A percentile compares a stretch with the other conserved stretches of the same genome.
phyloP scores from a whole-genome alignment of 2,329 filamentous ascomycete species.

The Thelonectria olida region DNA sequence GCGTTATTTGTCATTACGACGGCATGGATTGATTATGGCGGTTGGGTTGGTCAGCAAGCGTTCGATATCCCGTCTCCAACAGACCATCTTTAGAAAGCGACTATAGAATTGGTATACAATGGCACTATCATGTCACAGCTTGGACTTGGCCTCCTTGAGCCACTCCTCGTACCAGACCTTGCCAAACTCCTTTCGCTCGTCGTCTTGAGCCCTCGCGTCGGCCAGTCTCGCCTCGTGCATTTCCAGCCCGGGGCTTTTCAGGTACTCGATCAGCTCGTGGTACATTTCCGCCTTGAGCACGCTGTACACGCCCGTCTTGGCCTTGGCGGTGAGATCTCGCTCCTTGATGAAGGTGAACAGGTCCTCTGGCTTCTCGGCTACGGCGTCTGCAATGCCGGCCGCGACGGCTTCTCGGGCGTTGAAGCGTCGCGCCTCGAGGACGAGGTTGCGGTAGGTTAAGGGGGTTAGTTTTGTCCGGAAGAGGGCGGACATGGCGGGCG shows the following conservation, averaged over 20 bases:
- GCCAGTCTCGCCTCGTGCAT: conserved; percentile 60
- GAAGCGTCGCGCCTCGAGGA: conserved; percentile 79
- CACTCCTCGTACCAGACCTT: conserved; percentile 61
- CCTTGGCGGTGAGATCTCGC: conserved; percentile 68
- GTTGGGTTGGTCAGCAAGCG: conserved; percentile 1
- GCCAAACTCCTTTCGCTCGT: conserved; percentile 53
- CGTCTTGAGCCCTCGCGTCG: conserved; percentile 49
- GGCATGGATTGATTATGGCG: not conserved
- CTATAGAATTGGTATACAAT: conserved; percentile 5
- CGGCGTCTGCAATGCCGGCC: conserved; percentile 73
- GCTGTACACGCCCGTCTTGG: conserved; percentile 73
- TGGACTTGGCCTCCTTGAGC: conserved; percentile 52
- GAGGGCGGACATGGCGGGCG: conserved; percentile 76
- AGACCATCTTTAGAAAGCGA: conserved; percentile 19
- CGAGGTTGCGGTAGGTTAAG: conserved; percentile 67
- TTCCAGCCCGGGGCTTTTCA: conserved; percentile 62
- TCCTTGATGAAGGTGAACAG: conserved; percentile 67
- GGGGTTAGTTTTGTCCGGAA: conserved; percentile 75
- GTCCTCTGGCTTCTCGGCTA: conserved; percentile 70
- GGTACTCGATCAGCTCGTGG: conserved; percentile 67
- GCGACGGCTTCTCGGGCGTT: conserved; percentile 69
- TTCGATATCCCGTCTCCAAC: conserved; percentile 9
- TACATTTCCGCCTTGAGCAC: conserved; percentile 81
- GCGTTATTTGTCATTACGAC: conserved; percentile 14
- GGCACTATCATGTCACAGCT: conserved; percentile 36